Conservation (phyloP, 2,329 filamentous ascomycete genomes). For the Diplodia scrobiculata region DNA sequence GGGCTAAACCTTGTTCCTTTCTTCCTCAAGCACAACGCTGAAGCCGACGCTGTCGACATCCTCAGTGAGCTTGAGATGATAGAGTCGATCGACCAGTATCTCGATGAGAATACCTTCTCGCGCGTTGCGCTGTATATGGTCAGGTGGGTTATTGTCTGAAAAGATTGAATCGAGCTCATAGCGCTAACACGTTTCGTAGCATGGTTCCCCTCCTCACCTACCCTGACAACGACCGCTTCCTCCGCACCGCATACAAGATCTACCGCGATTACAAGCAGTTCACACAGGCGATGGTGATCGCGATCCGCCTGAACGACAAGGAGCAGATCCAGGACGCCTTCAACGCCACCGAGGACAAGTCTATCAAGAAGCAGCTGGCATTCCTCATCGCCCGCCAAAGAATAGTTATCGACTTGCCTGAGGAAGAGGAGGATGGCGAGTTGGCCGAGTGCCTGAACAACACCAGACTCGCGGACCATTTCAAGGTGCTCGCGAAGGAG, state of each 20-base stretch:
- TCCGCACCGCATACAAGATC: conserved; percentile 88
- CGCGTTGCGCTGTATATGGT: conserved; percentile 97
- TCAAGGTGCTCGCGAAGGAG: conserved; percentile 91
- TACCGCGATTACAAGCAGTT: conserved; percentile 92
- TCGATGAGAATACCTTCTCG: conserved; percentile 91
- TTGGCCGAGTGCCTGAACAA: conserved; percentile 85
- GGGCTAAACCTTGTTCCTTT: conserved; percentile 84
- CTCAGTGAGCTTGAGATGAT: conserved; percentile 98
- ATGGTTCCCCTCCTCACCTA: conserved; percentile 98
- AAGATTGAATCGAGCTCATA: not conserved
- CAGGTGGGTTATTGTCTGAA: conserved; percentile 49
- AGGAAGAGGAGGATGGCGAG: conserved; percentile 70
- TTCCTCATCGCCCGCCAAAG: conserved; percentile 91
- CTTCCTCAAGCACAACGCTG: conserved; percentile 95
- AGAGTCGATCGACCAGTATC: conserved; percentile 80
- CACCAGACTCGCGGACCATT: conserved; percentile 83
- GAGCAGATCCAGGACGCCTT: conserved; percentile 82
- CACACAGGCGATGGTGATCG: conserved; percentile 88
- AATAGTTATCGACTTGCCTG: conserved; percentile 72
- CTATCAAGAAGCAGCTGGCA: conserved; percentile 88
- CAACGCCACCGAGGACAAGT: conserved; percentile 74
- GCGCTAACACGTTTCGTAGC: conserved; percentile 48
- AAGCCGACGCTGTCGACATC: conserved; percentile 95
- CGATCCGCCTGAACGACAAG: conserved; percentile 87
- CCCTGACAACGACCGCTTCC: conserved; percentile 94